Evolutionary conservation across 2,329 filamentous ascomycete genomes (phyloP), one percentile per base, ranked within the genome.

Genomic region (Fusarium illudens): DNA sequence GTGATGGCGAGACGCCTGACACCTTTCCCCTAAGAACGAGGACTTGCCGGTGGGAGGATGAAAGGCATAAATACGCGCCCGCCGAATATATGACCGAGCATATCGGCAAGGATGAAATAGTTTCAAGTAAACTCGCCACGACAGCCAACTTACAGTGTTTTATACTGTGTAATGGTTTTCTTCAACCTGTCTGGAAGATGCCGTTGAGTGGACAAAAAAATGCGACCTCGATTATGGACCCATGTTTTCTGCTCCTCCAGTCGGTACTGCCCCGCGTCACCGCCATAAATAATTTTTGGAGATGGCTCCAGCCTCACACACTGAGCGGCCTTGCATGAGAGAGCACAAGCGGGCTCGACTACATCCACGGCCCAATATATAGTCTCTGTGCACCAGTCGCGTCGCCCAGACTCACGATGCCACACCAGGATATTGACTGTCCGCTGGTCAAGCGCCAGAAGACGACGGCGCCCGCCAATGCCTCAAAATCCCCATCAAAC

Each of bases 361-460:
- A 60, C 56, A 64, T 67, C 42, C 57, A 60, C 49, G 54, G 52
- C 48, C 39, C 58, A 57, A 34, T 39, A 65, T 56, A 33, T 42
- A 50, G 36, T 37, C 36, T 54, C 27, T 39, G 53, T 55, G 32
- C 33, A 39, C 11, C 46, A 58, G 53, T 51, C 54, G 56, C 46
- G 25, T 60, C 50, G 52, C 57, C 46, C 42, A 56, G 46, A 59
- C 60, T 58, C 73, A 80, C 70, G 64, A 89, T 89, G 87, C 84
- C 85, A 75, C 85, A 86, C 75, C 86, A 86, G 51, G 84, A 86
- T 58, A 81, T 83, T 70, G 87, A 89, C 71, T 81, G 84, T 62
- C 92, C 89, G 56, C 80, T 91, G 71, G 85, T 85, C 62, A 97
- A 97, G 84, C 89, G 94, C 68, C 92, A 93, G 79, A 94, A 91